Base-by-base conservation (phyloP, 768 basidiomycete genomes). In the Leccinum boreale region DNA sequence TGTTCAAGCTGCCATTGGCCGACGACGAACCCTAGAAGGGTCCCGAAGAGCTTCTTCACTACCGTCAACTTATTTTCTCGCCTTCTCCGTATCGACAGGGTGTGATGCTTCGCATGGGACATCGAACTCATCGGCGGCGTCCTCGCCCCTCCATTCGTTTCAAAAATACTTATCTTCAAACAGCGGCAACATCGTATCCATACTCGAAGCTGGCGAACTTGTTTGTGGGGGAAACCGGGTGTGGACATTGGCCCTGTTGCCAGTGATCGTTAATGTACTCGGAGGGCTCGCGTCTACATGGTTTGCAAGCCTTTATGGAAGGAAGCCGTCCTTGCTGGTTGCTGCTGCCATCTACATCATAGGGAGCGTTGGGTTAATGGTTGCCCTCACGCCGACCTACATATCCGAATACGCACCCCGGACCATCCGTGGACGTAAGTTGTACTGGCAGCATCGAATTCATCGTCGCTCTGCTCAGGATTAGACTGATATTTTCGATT, bases 91-190 rank as follows among this genome's bases (percentile, higher is more conserved):
- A 33, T 64, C 74, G n/a, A 66, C 63, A 17, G 73, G 73, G 36
- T 73, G 67, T 19, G 52, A 70, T 74, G 73, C 53, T 74, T 70
- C 24, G 74, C 72, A 31, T 73, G 74, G 74, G 74, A 75, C 19
- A 73, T 71, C 21, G 75, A 73, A 10, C 59, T 75, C 28, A 75
- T 75, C 15, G 74, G 74, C 5, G 74, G 75, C 14, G 70, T 75
- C 4, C 56, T 76, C 52, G 54, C 72, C 5, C 59, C 75, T 14
- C 70, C 70, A 15, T 31, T 74, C 74, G 24, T 76, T 76, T 60
- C 62, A 69, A 62, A 50, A 65, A 50, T 74, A 70, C 46, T 76
- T 31, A 31, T 31, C 11, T 5, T 76, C 28, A 71, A 70, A 17
- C 56, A 65, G 53, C 23, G 76, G 75, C 3, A 74, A 75, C 55